Evolutionary conservation across 257 asterid genomes (phyloP).

Genomic region (Linaria vulgaris): DNA sequence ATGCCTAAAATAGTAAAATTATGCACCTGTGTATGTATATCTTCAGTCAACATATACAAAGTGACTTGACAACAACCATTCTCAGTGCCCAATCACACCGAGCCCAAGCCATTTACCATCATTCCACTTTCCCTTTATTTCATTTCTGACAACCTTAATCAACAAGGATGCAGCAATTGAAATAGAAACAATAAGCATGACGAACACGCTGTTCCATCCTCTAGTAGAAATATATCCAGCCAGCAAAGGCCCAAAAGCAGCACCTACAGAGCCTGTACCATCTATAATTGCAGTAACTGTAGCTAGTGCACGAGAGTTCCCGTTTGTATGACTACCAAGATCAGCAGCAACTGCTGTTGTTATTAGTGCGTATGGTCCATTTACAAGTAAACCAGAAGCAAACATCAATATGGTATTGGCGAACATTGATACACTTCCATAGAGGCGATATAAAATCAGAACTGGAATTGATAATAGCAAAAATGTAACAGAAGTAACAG

Average conservation of each 20-base stretch:
- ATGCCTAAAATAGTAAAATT: conserved; percentile 21
- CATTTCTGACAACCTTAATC: conserved; percentile 60
- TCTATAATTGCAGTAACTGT: conserved; percentile 93
- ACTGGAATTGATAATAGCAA: conserved; percentile 70
- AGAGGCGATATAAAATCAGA: conserved; percentile 62
- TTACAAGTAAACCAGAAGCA: conserved; percentile 75
- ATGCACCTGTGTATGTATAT: conserved; percentile 21
- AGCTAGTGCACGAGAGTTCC: conserved; percentile 83
- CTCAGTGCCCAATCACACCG: conserved; percentile 27
- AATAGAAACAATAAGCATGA: conserved; percentile 68
- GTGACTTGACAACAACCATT: conserved; percentile 13
- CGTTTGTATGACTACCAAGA: conserved; percentile 64
- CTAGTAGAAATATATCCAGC: conserved; percentile 90
- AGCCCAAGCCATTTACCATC: conserved; percentile 83
- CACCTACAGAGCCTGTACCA: conserved; percentile 96
- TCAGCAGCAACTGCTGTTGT: conserved; percentile 97
- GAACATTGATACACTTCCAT: conserved; percentile 75
- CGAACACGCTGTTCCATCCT: conserved; percentile 92
- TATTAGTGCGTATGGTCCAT: conserved; percentile 87
- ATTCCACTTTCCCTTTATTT: conserved; percentile 54
- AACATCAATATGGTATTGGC: conserved; percentile 55
- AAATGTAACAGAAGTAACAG: conserved; percentile 62
- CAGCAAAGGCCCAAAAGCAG: conserved; percentile 88
- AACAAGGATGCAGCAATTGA: conserved; percentile 51
- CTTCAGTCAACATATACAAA: conserved; percentile 2